Evolutionary conservation across 176 grass and related monocot species (phyloP).

Genomic region (Ensete glaucum): DNA sequence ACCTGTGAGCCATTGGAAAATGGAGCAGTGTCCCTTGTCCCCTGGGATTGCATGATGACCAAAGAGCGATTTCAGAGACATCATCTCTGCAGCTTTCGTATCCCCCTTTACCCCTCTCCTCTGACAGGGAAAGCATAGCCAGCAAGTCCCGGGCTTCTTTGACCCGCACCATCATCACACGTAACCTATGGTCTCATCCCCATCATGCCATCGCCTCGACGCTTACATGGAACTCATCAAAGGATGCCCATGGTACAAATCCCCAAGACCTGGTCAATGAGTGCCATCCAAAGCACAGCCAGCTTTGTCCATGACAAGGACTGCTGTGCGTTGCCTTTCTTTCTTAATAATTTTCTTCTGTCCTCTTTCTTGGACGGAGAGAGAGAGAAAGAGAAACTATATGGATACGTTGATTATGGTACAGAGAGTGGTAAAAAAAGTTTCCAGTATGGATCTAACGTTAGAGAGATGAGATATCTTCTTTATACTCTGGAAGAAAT

Average conservation of each 20-base stretch:
- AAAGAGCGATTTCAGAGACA: constrained; percentile 26
- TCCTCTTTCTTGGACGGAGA: constrained; percentile 2
- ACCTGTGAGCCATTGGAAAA: constrained; percentile 14
- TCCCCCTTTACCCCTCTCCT: constrained; percentile 3
- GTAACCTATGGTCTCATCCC: constrained; percentile 9
- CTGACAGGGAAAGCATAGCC: constrained; percentile 23
- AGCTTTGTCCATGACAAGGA: constrained; percentile 59
- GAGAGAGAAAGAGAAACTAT: not conserved
- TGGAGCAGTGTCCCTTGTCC: constrained; percentile 47
- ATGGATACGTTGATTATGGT: not conserved
- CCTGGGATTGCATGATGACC: constrained; percentile 54
- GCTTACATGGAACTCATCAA: constrained; percentile 27
- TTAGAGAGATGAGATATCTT: too few relatives aligned
- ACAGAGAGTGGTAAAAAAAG: not conserved
- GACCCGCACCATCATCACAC: constrained; percentile 18
- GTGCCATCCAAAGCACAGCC: constrained; percentile 37
- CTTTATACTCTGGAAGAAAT: too few relatives aligned
- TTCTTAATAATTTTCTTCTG: constrained; percentile 29
- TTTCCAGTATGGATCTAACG: too few relatives aligned
- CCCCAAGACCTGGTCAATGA: constrained; percentile 4
- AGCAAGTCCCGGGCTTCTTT: not conserved
- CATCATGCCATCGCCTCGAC: constrained; percentile 29
- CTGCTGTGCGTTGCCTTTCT: constrained; percentile 21
- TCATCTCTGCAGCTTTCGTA: constrained; percentile 10
- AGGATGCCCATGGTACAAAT: not conserved